Evolutionary conservation across 495 filamentous ascomycete genomes (phyloP), one percentile per base, ranked within the genome.

Genomic region (Saxophila tyrrhenica): DNA sequence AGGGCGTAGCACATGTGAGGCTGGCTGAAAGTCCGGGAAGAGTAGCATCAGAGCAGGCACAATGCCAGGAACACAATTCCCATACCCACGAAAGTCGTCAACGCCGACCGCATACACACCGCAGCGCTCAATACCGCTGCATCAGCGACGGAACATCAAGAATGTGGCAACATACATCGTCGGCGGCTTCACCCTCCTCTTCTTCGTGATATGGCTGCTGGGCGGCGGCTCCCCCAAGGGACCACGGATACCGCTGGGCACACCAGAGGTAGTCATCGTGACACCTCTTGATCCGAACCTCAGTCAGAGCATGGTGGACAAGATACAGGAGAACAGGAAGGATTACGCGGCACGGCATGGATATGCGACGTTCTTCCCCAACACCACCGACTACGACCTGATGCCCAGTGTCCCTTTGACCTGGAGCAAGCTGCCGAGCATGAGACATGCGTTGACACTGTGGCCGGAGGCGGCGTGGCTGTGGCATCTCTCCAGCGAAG

Each of bases 271-370:
- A 25, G 94, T 99, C 22, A 73, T 99, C 45, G 88, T 99, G 45
- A 94, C 94, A 3, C 74, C 88, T 25, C 68, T 97, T 42, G 87
- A 97, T 66, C 73, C 73, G 29, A 71, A 69, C 25, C 74, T 74
- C 35, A 80, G 78, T 59, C 68, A 78, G 46, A 72, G 70, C 45
- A 89, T 90, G 61, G 69, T 82, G 25, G 73, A 83, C 32, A 81
- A 77, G 61, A 80, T 97, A 35, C 79, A 80, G 63, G 77, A 86
- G 63, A 97, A 99, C 66, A 74, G 94, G 63, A 72, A 82, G 61
- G 78, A 87, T 60, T 99, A 97, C 69, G 94, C 94, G 1, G 73
- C 78, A 52, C 83, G 80, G 63, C 91, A 97, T 72, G 94, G 90
- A 51, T 97, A 99, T 66, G 74, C 78, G 35, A 86, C 86, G 48